Percentiles rank a stretch among this genome's conserved stretches.
phyloP scores from a whole-genome alignment of 495 filamentous ascomycete genomes.

The Aspergillus coremiiformis region DNA sequence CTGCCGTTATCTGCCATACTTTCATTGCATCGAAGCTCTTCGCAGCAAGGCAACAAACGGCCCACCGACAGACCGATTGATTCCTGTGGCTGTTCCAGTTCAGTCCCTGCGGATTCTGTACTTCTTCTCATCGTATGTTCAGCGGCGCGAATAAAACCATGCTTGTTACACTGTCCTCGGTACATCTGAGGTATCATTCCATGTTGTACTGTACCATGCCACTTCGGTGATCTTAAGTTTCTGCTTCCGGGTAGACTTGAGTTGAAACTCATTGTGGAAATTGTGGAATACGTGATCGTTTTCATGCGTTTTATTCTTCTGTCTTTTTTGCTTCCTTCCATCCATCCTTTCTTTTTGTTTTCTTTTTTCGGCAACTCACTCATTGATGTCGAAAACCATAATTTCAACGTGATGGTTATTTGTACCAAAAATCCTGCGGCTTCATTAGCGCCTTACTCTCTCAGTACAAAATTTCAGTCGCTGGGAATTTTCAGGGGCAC shows the following conservation, averaged over 20 bases:
- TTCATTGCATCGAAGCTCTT: conserved; percentile 1
- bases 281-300: conserved; percentile 1
- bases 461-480: background rate
- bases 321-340: background rate
- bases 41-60: conserved; percentile 2
- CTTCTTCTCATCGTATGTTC: conserved; percentile 1
- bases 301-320: background rate
- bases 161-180: conserved; percentile 13
- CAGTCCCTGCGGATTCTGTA: conserved; percentile 1
- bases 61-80: conserved; percentile 14
- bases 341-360: background rate
- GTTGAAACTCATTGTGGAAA: conserved; percentile 2
- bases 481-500: background rate
- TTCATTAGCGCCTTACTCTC: conserved; percentile 7
- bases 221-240: conserved; percentile 14
- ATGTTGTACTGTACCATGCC: conserved; percentile 12
- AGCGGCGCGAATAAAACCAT: background rate
- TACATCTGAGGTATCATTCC: conserved; percentile 2
- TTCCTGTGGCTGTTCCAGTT: background rate
- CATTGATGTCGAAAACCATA: conserved; percentile 34
- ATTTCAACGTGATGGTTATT: conserved; percentile 18
- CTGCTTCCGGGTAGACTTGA: conserved; percentile 6
- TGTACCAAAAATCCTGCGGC: conserved; percentile 6
- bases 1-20: background rate
- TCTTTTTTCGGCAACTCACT: conserved; percentile 19